Base-by-base conservation (phyloP, 2,329 filamentous ascomycete genomes). In the Tolypocladium inflatum region DNA sequence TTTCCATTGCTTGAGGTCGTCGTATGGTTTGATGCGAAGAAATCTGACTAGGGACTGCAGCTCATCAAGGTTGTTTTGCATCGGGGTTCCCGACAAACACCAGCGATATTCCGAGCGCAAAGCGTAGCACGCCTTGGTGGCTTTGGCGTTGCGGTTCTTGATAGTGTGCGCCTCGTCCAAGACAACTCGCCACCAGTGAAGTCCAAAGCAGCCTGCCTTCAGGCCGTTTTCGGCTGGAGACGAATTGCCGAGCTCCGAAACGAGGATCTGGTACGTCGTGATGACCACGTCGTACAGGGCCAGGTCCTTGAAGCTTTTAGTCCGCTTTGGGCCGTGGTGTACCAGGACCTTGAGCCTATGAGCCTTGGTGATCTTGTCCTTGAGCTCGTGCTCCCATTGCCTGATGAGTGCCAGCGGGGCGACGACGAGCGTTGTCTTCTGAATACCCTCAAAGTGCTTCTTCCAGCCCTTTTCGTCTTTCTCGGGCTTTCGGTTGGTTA, bases 1-100 rank as follows among this genome's bases (percentile, higher is more conserved):
- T 64, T 93, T 92, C 93, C 94, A 99, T 60, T 88, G 85, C 11
- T 83, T 81, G 23, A 97, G 78, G 58, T 97, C 86, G 66, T 95
- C 87, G 68, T 94, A 97, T 0, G 94, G 94, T 64, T 89, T 88
- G 68, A 99, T 96, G 19, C 90, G 86, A 42, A 99, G 79, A 71
- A 99, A 99, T 61, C 87, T 90, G 70, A 99, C 90, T 57, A 99
- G 76, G 64, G 91, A 96, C 69, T 99, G 94, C 55, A 99, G 77
- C 72, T 99, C 94, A 63, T 99, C 94, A 7, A 99, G 82, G 66
- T 96, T 97, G 74, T 99, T 99, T 70, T 99, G 94, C 87, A 99
- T 91, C 0, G 94, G 94, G 1, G 94, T 99, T 56, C 94, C 94
- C 0, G 92, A 96, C 61, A 99, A 76, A 68, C 94, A 97, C 94